phyloP scores from a whole-genome alignment of 305 asterid species.

The Fraxinus floribunda region DNA sequence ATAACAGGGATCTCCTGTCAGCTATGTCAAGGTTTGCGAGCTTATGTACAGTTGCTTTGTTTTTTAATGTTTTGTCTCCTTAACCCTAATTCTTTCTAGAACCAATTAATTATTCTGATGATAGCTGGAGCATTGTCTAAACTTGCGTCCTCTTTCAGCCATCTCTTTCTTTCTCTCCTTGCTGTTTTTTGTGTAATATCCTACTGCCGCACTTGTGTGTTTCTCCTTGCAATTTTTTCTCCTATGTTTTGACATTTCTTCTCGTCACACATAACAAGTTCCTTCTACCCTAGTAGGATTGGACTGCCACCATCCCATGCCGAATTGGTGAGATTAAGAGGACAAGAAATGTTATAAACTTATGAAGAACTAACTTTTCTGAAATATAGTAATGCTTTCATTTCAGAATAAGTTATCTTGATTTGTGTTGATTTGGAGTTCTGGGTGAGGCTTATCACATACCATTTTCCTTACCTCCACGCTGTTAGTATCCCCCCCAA shows the following conservation, averaged over 20 bases:
- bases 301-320: neutral
- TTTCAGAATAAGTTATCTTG: neutral
- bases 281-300: neutral
- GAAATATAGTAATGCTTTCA: neutral
- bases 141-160: conserved; percentile 6
- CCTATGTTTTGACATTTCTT: neutral
- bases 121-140: neutral
- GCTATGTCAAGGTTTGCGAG: conserved; percentile 92
- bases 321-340: neutral
- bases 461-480: neutral
- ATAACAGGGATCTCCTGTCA: conserved; percentile 87
- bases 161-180: conserved; percentile 4
- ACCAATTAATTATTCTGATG: conserved; percentile 9
- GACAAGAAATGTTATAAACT: neutral
- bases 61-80: conserved; percentile 1
- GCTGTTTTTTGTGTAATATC: conserved; percentile 1
- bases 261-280: neutral
- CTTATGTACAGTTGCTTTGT: conserved; percentile 11
- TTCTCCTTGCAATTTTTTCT: neutral
- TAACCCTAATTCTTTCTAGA: conserved; percentile 9
- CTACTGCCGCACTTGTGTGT: neutral
- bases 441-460: neutral
- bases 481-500: neutral
- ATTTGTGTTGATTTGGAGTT: neutral
- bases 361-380: neutral